Conservation (phyloP, 768 basidiomycete genomes). For the Tricholoma sp. region DNA sequence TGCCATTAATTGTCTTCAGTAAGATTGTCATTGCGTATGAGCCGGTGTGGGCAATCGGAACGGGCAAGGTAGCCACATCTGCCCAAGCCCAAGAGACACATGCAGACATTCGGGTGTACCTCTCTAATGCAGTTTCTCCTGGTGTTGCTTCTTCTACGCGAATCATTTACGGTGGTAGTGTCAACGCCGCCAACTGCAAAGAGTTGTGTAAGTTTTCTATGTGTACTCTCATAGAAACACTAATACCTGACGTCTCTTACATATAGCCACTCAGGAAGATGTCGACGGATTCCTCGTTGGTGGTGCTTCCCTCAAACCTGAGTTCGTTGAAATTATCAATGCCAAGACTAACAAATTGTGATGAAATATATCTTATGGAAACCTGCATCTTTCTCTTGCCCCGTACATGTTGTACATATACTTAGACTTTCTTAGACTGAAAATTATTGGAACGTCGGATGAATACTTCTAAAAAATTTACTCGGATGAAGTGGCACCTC, state of each 20-base stretch:
- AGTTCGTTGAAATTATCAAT: constrained; percentile 92
- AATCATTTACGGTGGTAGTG: constrained; percentile 96
- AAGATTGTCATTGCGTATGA: constrained; percentile 95
- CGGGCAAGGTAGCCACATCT: constrained; percentile 90
- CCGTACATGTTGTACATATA: background rate
- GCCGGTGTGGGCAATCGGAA: constrained; percentile 98
- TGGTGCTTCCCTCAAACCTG: constrained; percentile 96
- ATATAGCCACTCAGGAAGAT: constrained; percentile 66
- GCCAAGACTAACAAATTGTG: constrained; percentile 25
- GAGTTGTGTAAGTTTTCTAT: constrained; percentile 65
- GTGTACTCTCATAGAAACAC: background rate
- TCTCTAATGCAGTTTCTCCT: constrained; percentile 58
- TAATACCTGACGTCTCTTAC: constrained; percentile 1
- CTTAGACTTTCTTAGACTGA: no score
- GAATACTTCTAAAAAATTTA: no score
- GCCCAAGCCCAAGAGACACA: constrained; percentile 94
- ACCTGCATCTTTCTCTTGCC: background rate
- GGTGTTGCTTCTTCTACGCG: constrained; percentile 69
- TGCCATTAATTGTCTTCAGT: constrained; percentile 32
- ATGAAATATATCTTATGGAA: background rate
- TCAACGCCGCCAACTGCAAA: constrained; percentile 81
- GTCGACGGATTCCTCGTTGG: constrained; percentile 98
- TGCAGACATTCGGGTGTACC: constrained; percentile 71
- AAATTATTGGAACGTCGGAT: no score
- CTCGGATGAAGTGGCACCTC: no score